Percentiles rank a stretch among this genome's conserved stretches.
Conservation (phyloP, 176 grass and related monocot genomes). For the Calamus simplicifolius region DNA sequence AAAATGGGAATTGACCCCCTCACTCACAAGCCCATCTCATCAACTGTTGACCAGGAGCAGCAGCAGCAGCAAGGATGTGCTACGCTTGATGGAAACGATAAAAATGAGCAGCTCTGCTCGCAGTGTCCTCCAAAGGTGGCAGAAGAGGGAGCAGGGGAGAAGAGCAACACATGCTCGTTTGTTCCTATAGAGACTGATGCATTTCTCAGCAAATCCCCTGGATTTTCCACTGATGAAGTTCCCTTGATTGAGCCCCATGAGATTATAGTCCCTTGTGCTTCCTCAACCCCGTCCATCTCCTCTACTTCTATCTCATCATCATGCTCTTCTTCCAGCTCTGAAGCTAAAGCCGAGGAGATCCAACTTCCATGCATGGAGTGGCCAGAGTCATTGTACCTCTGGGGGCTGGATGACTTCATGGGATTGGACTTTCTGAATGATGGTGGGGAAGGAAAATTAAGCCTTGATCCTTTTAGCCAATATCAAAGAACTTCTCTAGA, state of each 20-base stretch:
- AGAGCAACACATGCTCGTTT: not conserved
- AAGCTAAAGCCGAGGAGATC: not conserved
- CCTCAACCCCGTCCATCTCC: not conserved
- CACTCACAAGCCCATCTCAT: not conserved
- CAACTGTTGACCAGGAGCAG: not conserved
- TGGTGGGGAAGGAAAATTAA: conserved; percentile 20
- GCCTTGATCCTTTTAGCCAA: conserved; percentile 3
- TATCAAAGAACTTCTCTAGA: conserved; percentile 3
- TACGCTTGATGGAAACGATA: not conserved
- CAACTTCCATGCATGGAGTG: conserved; percentile 3
- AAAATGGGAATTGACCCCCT: conserved; percentile 10
- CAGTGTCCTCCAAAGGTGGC: not conserved
- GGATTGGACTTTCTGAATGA: conserved; percentile 21
- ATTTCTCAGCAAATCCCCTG: not conserved
- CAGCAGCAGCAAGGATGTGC: conserved; percentile 9
- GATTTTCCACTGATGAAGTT: conserved; percentile 14
- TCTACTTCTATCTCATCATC: conserved; percentile 33
- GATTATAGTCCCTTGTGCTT: not conserved
- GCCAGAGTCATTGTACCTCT: conserved; percentile 1
- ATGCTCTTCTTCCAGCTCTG: conserved; percentile 36
- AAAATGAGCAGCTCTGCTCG: not conserved
- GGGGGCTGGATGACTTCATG: conserved; percentile 44
- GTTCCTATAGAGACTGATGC: not conserved
- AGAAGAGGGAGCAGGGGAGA: not conserved
- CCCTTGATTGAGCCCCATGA: conserved; percentile 12